Evolutionary conservation across 2,329 filamentous ascomycete genomes (phyloP).

Genomic region (Alternaria gaisen): DNA sequence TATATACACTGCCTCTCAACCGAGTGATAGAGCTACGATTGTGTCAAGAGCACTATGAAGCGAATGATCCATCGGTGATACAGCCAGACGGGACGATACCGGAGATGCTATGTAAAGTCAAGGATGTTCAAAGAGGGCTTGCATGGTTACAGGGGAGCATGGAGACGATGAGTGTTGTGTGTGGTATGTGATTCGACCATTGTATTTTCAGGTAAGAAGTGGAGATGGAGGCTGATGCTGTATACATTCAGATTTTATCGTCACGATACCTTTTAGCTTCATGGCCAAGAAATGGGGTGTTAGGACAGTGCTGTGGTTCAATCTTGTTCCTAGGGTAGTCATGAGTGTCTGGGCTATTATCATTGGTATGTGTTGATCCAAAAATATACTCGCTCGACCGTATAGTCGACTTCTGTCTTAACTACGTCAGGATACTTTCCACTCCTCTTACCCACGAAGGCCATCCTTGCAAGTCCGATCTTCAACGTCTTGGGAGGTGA

Average conservation of each 20-base stretch:
- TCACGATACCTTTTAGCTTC: conserved; percentile 49
- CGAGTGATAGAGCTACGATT: conserved; percentile 48
- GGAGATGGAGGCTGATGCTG: neutral
- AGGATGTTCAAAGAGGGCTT: conserved; percentile 60
- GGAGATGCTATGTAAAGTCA: conserved; percentile 64
- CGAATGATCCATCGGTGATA: conserved; percentile 51
- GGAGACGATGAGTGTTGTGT: conserved; percentile 49
- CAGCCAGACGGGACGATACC: conserved; percentile 53
- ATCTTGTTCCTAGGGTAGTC: conserved; percentile 42
- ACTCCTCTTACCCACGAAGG: conserved; percentile 38
- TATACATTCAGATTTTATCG: conserved; percentile 38
- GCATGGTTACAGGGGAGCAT: conserved; percentile 62
- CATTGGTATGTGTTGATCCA: conserved; percentile 35
- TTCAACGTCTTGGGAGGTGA: conserved; percentile 46
- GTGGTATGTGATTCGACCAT: conserved; percentile 36
- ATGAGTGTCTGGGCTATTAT: conserved; percentile 44
- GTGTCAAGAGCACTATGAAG: conserved; percentile 61
- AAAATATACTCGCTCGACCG: neutral
- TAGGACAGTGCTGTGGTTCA: conserved; percentile 42
- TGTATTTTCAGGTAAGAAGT: neutral
- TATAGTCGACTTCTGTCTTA: neutral
- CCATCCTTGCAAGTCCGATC: conserved; percentile 44
- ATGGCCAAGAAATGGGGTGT: conserved; percentile 43
- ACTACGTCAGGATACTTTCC: conserved; percentile 33
- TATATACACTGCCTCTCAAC: conserved; percentile 51